Conservation (phyloP, 2,329 filamentous ascomycete species). For the Aspergillus carbonarius region DNA sequence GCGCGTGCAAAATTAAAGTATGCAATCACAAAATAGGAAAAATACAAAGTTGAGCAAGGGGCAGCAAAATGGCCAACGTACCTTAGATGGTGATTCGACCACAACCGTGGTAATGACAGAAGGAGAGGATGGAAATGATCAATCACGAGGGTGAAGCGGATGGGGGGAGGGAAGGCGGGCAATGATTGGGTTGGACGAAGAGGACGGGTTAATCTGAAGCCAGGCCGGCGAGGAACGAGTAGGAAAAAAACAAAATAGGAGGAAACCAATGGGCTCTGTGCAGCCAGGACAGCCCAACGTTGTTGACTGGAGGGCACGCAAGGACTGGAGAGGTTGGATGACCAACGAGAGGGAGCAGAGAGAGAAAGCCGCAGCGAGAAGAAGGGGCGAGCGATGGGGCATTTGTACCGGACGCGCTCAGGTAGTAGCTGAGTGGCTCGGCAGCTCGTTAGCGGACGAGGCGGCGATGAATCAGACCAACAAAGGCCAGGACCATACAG, state of each 20-base stretch:
- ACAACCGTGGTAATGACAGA: slow-evolving; percentile 17
- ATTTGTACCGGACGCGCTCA: slow-evolving; percentile 37
- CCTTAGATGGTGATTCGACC: slow-evolving; percentile 27
- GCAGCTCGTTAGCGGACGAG: slow-evolving; percentile 17
- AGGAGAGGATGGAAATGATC: slow-evolving; percentile 15
- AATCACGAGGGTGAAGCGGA: slow-evolving; percentile 19
- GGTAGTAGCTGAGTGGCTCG: slow-evolving; percentile 28
- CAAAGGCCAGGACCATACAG: slow-evolving; percentile 14
- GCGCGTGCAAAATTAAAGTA: slow-evolving; percentile 11
- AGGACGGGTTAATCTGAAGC: slow-evolving; percentile 21
- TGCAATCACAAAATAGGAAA: slow-evolving; percentile 15
- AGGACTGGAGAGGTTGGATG: slow-evolving; percentile 32
- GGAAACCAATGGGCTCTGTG: slow-evolving; percentile 22
- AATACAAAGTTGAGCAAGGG: slow-evolving; percentile 17
- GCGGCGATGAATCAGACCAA: slow-evolving; percentile 19
- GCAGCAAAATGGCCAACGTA: slow-evolving; percentile 17
- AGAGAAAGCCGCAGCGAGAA: slow-evolving; percentile 35
- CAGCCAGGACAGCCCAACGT: slow-evolving; percentile 20
- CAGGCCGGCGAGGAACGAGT: slow-evolving; percentile 17
- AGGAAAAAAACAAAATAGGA: slow-evolving; percentile 23
- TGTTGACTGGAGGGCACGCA: slow-evolving; percentile 29
- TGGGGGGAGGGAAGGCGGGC: slow-evolving; percentile 17
- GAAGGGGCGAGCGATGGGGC: slow-evolving; percentile 40
- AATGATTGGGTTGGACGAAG: slow-evolving; percentile 22
- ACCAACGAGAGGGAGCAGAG: slow-evolving; percentile 45